Evolutionary conservation across 768 basidiomycete genomes (phyloP), one percentile per base, ranked within the genome.

Genomic region (Trametes villosa): DNA sequence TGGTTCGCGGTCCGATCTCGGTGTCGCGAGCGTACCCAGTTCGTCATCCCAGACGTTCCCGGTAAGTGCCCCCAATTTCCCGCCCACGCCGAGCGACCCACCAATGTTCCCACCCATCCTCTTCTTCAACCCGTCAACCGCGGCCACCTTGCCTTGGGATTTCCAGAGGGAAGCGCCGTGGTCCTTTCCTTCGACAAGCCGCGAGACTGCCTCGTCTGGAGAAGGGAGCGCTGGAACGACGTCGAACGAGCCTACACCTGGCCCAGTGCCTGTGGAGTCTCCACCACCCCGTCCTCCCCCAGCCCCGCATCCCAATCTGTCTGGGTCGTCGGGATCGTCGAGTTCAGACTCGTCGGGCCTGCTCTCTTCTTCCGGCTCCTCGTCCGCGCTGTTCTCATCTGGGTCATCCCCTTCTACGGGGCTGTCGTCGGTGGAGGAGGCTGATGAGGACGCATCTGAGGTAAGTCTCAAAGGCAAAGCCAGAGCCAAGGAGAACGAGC

Each of bases 41-140:
- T 47, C 60, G 8, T 42, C 53, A 15, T 17, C 48, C 13, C 7
- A 26, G 48, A 33, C 15, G 41, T 33, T 26, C 40, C 29, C 57
- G 51, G 62, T 63, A 59, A 58, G 57, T 63, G 55, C 12, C 26
- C 47, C n/a, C n/a, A n/a, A 53, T 44, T 31, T 50, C 38, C 57
- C 55, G 42, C 63, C 67, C 34, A 71, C 70, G 22, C 70, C 68
- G 13, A 64, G 49, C 49, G 65, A 68, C 31, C 70, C 70, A 27
- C 70, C 70, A 15, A 68, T 53, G 24, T 69, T 71, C 60, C 70
- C 70, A 40, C 68, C 70, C 30, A 66, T 71, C 49, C 51, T 71
- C 15, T 71, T 71, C 47, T 34, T 69, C 29, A 56, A 56, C 34
- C 68, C 67, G 18, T 49, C 63, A 20, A 33, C 22, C 29, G 58